These are phyloP conservation scores for Lachnellula arida DNA, from an alignment of 2,329 filamentous ascomycete species.

Conservation along the genomic window DNA sequence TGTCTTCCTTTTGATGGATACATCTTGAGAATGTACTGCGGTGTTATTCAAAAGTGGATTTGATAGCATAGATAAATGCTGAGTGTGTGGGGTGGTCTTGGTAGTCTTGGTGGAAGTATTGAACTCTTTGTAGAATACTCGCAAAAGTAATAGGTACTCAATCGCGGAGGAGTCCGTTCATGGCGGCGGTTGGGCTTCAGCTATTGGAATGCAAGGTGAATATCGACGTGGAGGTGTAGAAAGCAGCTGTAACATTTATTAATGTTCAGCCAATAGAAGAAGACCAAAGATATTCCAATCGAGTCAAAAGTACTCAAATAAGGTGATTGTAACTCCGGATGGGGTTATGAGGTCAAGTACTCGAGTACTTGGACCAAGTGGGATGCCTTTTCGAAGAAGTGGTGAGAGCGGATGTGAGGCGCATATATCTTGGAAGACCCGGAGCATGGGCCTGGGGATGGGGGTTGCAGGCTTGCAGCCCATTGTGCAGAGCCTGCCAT, in stretches of 20 bases:
- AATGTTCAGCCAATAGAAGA: background rate
- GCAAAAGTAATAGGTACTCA: background rate
- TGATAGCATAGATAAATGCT: no score
- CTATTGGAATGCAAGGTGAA: background rate
- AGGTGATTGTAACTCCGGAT: background rate
- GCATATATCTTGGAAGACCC: background rate
- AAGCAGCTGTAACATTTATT: background rate
- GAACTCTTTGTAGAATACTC: background rate
- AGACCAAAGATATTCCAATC: background rate
- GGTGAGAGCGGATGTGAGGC: background rate
- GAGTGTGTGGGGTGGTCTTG: conserved; percentile 1
- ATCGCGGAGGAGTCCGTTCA: background rate
- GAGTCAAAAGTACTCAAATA: background rate
- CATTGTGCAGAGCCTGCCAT: no score
- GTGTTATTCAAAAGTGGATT: background rate
- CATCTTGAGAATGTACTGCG: conserved; percentile 19
- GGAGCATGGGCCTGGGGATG: background rate
- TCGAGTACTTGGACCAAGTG: background rate
- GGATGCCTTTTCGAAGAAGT: background rate
- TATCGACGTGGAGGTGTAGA: background rate
- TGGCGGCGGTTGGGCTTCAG: background rate
- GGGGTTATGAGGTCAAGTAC: background rate
- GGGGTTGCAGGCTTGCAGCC: background rate
- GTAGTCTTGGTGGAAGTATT: background rate
- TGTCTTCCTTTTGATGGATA: conserved; percentile 23